Base-by-base conservation (phyloP, 768 basidiomycete genomes). In the Xerocomellus dryophilus region DNA sequence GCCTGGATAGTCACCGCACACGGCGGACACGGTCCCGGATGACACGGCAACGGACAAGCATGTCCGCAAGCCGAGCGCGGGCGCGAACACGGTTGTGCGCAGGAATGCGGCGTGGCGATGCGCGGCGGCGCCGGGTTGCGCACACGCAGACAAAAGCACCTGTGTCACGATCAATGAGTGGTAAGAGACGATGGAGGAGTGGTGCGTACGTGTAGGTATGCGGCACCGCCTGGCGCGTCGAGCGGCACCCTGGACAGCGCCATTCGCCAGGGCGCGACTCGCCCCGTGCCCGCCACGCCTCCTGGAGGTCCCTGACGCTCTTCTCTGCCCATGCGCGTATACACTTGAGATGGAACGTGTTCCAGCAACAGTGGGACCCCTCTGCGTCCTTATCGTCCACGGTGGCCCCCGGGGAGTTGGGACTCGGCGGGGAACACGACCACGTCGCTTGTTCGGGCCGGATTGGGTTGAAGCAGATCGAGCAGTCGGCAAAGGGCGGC, bases 1-100 rank as follows among this genome's bases (percentile, higher is more conserved):
- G 84, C 71, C 40, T 82, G 79, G 0, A 88, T 82, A 6, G 88
- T 90, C 11, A 96, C 80, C 57, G 84, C 81, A 65, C 97, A 99
- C 0, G 93, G 93, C 0, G 95, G 95, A 72, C 97, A 99, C 0
- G 96, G 97, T 0, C 96, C 97, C 0, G 97, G 96, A 68, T 98
- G 96, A 64, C 96, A 98, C 14, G 77, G 75, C 14, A 93, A 66
- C 0, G 93, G 82, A 67, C 95, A 98, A 0, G 91, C 76, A 65
- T 98, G 96, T 0, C 78, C 76, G 61, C 96, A 99, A 0, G 60
- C 60, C 27, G 74, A 71, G 2, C 86, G 81, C 5, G 71, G 54
- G 12, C 88, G 83, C 0, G 83, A 77, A 65, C 90, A 92, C 0
- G 84, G 78, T 56, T 80, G 80, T 1, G 80, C 86, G 58, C 91